Evolutionary conservation across 257 asterid genomes (phyloP).

Genomic region (Fraxinus americana): DNA sequence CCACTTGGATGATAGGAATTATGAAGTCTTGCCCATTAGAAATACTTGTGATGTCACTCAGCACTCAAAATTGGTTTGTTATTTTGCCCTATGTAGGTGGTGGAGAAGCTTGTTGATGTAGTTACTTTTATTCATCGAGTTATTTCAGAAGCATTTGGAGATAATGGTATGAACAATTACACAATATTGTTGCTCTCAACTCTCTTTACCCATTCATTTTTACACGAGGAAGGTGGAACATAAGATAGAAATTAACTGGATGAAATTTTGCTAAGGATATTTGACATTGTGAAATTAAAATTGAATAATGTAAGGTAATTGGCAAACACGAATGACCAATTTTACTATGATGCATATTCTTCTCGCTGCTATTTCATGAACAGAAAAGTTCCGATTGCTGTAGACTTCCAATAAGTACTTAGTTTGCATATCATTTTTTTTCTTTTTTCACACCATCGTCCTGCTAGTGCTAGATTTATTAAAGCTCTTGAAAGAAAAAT

Average conservation of each 20-base stretch:
- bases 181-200: neutral
- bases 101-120: conserved; percentile 94
- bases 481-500: neutral
- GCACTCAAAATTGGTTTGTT: neutral
- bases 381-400: neutral
- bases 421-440: neutral
- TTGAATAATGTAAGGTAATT: neutral
- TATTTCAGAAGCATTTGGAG: conserved; percentile 77
- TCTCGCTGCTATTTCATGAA: neutral
- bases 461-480: neutral
- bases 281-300: neutral
- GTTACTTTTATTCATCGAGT: conserved; percentile 88
- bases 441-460: neutral
- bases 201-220: neutral
- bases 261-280: neutral
- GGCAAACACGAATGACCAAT: neutral
- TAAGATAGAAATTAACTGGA: neutral
- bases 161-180: conserved; percentile 49
- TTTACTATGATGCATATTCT: neutral
- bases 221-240: neutral
- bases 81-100: conserved; percentile 52
- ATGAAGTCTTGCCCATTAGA: neutral
- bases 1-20: neutral
- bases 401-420: neutral
- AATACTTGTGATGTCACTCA: neutral